Base-by-base conservation (phyloP, 345 rosid species). In the Sisymbrium altissimum region DNA sequence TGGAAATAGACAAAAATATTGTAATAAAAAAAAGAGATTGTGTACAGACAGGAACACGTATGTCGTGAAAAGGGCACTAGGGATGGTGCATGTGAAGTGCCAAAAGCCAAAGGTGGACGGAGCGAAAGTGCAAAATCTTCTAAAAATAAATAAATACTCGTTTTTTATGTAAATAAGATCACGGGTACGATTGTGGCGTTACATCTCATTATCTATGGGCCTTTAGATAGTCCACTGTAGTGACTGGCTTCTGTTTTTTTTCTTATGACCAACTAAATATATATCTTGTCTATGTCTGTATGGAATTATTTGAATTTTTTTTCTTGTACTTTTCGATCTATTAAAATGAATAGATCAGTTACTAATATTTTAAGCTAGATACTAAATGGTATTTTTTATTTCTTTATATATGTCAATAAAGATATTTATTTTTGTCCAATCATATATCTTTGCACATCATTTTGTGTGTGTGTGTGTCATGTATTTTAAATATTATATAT, bases 71-170 rank as follows among this genome's bases (percentile, higher is more conserved):
- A 61, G 61, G 54, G 76, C 62, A 72, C 17, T 72, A 19, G 6
- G 33, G 48, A 55, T 65, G 78, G 66, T 74, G 66, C 67, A 74
- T 74, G 78, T 74, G 67, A 56, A 74, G 59, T 25, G 66, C 40
- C 59, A 66, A 66, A 36, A 30, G 65, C 56, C 56, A 23, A 35
- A 73, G 58, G 43, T 57, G 60, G 53, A 27, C 48, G 35, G 35
- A 57, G 49, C 56, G 52, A 45, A 66, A 18, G 48, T 18, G 40
- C 25, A 50, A 9, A 13, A 49, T 17, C 15, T 72, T 48, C 35
- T 23, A 6, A 23, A 35, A 9, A 17, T 4, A 17, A 32, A 3
- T 9, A 0, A 29, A 23, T 30, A 10, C 39, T 19, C 13, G 39
- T 61, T 9, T 38, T 13, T n/a, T 9, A 62, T 63, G 25, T 25